Conservation (phyloP, 805 yeast genomes). For the Yamadazyma takamatsuzukensis region DNA sequence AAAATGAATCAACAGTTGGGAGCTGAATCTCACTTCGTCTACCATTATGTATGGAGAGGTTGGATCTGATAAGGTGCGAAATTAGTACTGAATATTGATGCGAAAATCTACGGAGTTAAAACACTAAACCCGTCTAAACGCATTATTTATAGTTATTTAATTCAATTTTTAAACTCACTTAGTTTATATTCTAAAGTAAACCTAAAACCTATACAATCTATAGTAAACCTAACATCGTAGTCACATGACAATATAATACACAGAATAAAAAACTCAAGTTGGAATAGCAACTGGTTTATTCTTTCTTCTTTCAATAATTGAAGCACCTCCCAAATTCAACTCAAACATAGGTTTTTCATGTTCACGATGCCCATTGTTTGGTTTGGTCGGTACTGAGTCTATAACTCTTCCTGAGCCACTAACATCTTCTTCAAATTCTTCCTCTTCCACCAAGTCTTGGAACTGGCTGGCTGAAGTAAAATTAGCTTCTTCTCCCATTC, state of each 20-base stretch:
- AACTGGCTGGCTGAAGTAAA: constrained; percentile 19
- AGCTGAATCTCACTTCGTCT: too few relatives aligned
- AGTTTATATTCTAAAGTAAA: too few relatives aligned
- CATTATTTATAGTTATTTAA: too few relatives aligned
- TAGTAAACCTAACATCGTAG: neutral
- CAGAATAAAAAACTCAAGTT: constrained; percentile 2
- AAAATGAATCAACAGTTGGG: too few relatives aligned
- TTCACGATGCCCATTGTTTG: constrained; percentile 4
- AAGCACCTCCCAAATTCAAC: constrained; percentile 49
- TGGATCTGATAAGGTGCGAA: too few relatives aligned
- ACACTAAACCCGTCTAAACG: too few relatives aligned
- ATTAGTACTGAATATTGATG: too few relatives aligned
- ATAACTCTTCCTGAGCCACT: constrained; percentile 9
- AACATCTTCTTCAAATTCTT: constrained; percentile 23
- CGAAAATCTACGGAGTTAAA: too few relatives aligned
- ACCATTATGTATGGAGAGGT: too few relatives aligned
- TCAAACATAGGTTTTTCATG: constrained; percentile 28
- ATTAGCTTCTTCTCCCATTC: constrained; percentile 66
- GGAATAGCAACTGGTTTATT: constrained; percentile 14
- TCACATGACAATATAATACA: neutral
- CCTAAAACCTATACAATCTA: too few relatives aligned
- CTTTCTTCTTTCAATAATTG: constrained; percentile 47
- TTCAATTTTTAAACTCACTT: too few relatives aligned
- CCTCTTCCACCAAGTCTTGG: constrained; percentile 32
- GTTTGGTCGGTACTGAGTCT: constrained; percentile 2